A percentile compares a stretch with the other conserved stretches of the same genome.
Evolutionary conservation across 176 grass and related monocot genomes (phyloP).

Genomic region (Hordeum vulgare): DNA sequence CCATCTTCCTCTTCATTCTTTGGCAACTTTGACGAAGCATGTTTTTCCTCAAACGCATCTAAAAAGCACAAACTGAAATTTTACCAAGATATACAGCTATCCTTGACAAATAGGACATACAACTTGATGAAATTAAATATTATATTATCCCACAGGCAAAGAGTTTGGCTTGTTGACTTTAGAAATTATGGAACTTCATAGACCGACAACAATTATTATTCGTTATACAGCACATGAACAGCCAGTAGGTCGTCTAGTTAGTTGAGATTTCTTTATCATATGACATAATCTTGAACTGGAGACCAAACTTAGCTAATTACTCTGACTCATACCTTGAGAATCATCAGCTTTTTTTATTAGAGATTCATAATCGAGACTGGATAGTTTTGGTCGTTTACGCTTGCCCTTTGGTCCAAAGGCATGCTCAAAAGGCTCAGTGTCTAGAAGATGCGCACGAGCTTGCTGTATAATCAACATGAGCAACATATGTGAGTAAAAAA

Average conservation of each 20-base stretch:
- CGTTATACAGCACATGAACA: neutral
- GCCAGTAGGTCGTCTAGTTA: neutral
- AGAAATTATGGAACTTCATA: neutral
- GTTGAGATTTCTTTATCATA: neutral
- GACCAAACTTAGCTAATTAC: neutral
- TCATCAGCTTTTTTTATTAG: constrained; percentile 62
- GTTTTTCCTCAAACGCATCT: constrained; percentile 78
- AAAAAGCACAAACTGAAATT: constrained; percentile 3
- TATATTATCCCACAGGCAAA: neutral
- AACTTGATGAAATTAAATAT: neutral
- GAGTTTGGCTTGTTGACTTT: neutral
- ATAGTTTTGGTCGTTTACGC: too few relatives aligned
- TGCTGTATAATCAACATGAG: constrained; percentile 52
- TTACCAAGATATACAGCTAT: neutral
- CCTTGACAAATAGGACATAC: neutral
- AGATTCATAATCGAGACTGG: constrained; percentile 37
- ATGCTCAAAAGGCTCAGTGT: constrained; percentile 78
- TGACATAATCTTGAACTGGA: neutral
- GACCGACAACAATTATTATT: neutral
- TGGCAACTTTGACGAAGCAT: constrained; percentile 43
- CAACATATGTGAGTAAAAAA: constrained; percentile 1
- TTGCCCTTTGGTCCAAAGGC: constrained; percentile 79
- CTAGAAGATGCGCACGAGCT: constrained; percentile 84
- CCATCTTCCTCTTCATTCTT: constrained; percentile 84
- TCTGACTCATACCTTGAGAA: constrained; percentile 62